Evolutionary conservation across 2,329 filamentous ascomycete species (phyloP).

Genomic region (Phaeosphaeriaceae sp.): DNA sequence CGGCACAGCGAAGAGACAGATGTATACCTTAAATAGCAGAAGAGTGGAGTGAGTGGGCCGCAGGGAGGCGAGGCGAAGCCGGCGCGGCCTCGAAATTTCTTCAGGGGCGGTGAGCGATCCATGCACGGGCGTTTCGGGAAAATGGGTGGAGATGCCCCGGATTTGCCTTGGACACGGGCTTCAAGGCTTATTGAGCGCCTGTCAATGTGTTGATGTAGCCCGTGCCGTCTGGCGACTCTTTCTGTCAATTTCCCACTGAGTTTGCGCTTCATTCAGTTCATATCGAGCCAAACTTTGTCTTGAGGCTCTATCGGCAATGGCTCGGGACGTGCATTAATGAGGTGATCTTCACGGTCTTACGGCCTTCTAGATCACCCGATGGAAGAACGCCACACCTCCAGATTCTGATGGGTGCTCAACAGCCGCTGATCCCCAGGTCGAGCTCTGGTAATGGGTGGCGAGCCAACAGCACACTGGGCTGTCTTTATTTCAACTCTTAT

Average conservation of each 20-base stretch:
- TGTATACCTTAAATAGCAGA: constrained; percentile 19
- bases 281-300: background rate
- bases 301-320: constrained; percentile 7
- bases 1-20: background rate
- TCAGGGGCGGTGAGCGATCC: constrained; percentile 25
- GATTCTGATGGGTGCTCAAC: constrained; percentile 10
- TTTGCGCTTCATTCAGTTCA: too few relatives aligned
- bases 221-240: too few relatives aligned
- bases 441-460: background rate
- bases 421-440: background rate
- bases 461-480: too few relatives aligned
- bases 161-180: background rate
- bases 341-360: constrained; percentile 8
- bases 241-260: too few relatives aligned
- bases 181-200: background rate
- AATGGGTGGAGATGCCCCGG: constrained; percentile 3
- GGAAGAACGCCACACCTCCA: constrained; percentile 13
- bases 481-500: too few relatives aligned
- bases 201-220: too few relatives aligned
- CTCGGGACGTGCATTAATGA: constrained; percentile 8
- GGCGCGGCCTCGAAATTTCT: constrained; percentile 5
- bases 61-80: constrained; percentile 14
- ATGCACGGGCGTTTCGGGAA: constrained; percentile 16
- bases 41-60: constrained; percentile 21
- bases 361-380: constrained; percentile 17